A percentile compares a stretch with the other conserved stretches of the same genome.
These are phyloP conservation scores for Amaranthus tricolor DNA, from an alignment of 179 eudicot genomes.

Conservation along the genomic window DNA sequence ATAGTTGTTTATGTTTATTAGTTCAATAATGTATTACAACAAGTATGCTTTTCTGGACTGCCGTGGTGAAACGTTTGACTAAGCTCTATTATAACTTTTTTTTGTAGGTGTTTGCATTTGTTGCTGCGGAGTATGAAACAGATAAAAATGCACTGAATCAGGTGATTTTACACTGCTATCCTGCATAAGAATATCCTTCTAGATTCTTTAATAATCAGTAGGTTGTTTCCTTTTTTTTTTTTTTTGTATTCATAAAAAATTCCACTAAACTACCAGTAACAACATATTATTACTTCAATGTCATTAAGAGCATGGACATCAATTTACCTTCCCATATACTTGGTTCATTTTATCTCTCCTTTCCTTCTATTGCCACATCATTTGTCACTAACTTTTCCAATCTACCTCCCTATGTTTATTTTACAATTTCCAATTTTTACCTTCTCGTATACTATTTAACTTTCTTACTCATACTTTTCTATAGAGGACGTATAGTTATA, in stretches of 20 bases:
- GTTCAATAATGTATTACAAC: background rate
- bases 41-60: background rate
- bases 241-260: background rate
- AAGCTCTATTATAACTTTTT: constrained; percentile 10
- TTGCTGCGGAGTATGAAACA: constrained; percentile 93
- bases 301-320: no score
- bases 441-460: no score
- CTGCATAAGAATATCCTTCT: background rate
- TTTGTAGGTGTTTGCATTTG: constrained; percentile 89
- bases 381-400: no score
- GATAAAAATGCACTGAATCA: constrained; percentile 74
- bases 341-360: no score
- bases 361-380: no score
- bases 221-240: background rate
- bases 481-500: no score
- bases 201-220: background rate
- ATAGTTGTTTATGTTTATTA: background rate
- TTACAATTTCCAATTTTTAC: no score
- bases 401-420: no score
- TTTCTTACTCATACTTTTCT: no score
- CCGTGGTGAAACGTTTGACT: background rate
- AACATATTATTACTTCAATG: no score
- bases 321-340: no score
- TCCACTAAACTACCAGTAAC: background rate
- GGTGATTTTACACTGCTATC: constrained; percentile 37